These are phyloP conservation scores for Daedaleopsis nitida DNA, from an alignment of 768 basidiomycete species.

Conservation along the genomic window DNA sequence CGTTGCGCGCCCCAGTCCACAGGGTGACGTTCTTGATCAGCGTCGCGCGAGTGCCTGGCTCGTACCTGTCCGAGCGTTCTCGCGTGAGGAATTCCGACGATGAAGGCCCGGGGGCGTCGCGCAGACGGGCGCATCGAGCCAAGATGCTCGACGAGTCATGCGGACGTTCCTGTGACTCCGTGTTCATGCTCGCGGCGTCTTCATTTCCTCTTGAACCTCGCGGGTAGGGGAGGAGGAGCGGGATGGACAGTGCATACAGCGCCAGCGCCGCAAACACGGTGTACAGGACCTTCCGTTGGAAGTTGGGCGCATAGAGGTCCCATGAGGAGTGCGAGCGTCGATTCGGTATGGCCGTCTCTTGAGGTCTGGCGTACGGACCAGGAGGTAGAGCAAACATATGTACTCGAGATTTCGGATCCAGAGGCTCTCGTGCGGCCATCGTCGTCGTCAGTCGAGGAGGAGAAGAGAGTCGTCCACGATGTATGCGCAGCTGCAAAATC, in stretches of 20 bases:
- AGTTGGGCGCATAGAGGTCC: background rate
- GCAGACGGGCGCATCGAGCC: conserved; percentile 31
- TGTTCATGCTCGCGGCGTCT: background rate
- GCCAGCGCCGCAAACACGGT: background rate
- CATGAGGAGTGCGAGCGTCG: background rate
- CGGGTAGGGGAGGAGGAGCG: background rate
- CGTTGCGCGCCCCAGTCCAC: conserved; percentile 61
- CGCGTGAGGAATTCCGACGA: conserved; percentile 30
- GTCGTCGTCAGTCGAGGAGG: background rate
- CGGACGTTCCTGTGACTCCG: conserved; percentile 9
- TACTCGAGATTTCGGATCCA: background rate
- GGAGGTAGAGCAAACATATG: too few species aligned
- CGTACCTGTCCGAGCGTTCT: conserved; percentile 60
- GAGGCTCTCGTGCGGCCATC: background rate
- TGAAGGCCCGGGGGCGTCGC: conserved; percentile 32
- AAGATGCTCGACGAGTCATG: too few species aligned
- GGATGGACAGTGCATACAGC: conserved; percentile 1
- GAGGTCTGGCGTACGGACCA: too few species aligned
- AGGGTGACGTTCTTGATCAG: conserved; percentile 74
- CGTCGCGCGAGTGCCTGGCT: conserved; percentile 63
- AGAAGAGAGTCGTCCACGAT: background rate
- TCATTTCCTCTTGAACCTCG: background rate
- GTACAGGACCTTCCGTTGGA: background rate
- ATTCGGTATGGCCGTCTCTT: too few species aligned
- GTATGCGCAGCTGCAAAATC: background rate